These are phyloP conservation scores for Westerdykella ornata DNA, from an alignment of 2,329 filamentous ascomycete species.

Conservation along the genomic window DNA sequence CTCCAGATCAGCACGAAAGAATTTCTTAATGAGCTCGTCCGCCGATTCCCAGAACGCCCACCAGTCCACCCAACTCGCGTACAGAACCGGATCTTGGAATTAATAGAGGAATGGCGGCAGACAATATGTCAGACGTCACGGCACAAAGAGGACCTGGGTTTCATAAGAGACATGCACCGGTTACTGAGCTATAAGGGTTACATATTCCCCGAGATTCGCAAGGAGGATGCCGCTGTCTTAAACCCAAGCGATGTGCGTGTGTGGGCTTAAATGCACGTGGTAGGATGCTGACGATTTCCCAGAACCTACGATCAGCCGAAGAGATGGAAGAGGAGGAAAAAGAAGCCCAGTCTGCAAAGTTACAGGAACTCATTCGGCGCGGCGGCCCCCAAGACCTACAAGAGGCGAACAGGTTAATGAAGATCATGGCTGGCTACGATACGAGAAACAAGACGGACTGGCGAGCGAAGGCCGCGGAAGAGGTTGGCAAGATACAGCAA, in stretches of 20 bases:
- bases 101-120: conserved; percentile 95
- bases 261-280: neutral
- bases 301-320: conserved; percentile 93
- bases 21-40: conserved; percentile 95
- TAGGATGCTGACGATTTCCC: conserved; percentile 16
- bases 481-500: conserved; percentile 89
- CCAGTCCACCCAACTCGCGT: conserved; percentile 79
- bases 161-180: conserved; percentile 95
- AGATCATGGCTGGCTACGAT: conserved; percentile 97
- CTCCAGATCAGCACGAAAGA: conserved; percentile 98
- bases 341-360: conserved; percentile 92
- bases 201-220: conserved; percentile 82
- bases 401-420: conserved; percentile 97
- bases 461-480: conserved; percentile 92
- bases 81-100: conserved; percentile 86
- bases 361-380: conserved; percentile 90
- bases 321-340: conserved; percentile 98
- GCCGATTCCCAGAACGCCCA: conserved; percentile 89
- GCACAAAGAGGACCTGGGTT: conserved; percentile 94
- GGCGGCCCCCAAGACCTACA: conserved; percentile 89
- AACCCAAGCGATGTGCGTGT: conserved; percentile 87
- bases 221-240: conserved; percentile 90
- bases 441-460: conserved; percentile 95
- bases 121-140: conserved; percentile 98
- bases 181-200: conserved; percentile 96